Evolutionary conservation across 768 basidiomycete genomes (phyloP).

Genomic region (Gelatoporia subvermispora): DNA sequence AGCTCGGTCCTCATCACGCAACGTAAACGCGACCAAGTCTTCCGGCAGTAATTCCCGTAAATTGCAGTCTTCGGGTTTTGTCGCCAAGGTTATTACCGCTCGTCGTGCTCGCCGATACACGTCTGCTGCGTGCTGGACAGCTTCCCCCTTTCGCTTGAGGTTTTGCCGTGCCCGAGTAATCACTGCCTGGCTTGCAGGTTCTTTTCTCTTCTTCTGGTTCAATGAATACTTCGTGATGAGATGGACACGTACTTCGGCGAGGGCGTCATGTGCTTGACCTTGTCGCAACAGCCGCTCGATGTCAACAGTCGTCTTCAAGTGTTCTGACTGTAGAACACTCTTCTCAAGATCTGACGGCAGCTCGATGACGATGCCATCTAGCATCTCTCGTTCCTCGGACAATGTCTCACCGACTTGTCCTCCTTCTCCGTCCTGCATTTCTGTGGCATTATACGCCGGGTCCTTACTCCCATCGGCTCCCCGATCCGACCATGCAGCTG

Average conservation of each 20-base stretch:
- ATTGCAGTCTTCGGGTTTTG: neutral
- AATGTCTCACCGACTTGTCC: too few species aligned
- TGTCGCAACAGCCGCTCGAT: conserved; percentile 25
- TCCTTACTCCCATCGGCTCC: too few species aligned
- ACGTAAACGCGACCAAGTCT: conserved; percentile 1
- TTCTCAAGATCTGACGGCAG: conserved; percentile 2
- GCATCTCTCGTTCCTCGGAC: too few species aligned
- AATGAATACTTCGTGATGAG: conserved; percentile 11
- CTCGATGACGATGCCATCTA: neutral
- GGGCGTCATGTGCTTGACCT: conserved; percentile 24
- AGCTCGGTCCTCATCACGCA: neutral
- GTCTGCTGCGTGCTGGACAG: neutral
- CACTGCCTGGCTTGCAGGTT: neutral
- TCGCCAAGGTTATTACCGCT: neutral
- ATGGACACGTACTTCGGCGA: conserved; percentile 24
- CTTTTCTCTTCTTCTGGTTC: neutral
- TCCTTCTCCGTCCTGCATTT: too few species aligned
- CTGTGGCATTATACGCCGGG: too few species aligned
- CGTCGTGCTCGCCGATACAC: neutral
- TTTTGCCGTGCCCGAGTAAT: too few species aligned
- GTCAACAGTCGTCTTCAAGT: conserved; percentile 1
- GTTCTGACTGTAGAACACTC: neutral
- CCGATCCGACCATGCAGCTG: too few species aligned
- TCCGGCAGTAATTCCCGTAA: neutral
- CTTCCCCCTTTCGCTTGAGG: neutral